phyloP scores from a whole-genome alignment of 2,329 filamentous ascomycete species.

The Aspergillus fijiensis region DNA sequence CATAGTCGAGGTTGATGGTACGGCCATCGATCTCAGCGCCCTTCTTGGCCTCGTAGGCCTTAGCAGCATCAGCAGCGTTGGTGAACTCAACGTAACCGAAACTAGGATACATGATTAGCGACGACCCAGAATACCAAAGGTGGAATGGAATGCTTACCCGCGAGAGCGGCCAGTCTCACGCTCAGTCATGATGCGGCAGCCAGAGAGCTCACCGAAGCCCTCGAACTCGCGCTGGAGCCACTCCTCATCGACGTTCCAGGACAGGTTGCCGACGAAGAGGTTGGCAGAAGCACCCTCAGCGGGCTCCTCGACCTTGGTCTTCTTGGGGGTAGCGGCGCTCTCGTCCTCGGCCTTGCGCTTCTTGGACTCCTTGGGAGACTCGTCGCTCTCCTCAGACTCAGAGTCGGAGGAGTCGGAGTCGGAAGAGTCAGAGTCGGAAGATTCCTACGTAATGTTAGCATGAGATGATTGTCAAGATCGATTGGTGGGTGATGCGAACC shows the following conservation, averaged over 20 bases:
- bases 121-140: background rate
- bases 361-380: constrained; percentile 37
- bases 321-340: constrained; percentile 49
- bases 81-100: constrained; percentile 92
- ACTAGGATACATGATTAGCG: constrained; percentile 35
- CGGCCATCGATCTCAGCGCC: constrained; percentile 73
- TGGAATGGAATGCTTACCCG: constrained; percentile 54
- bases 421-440: constrained; percentile 17
- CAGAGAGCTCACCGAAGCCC: constrained; percentile 68
- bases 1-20: constrained; percentile 74
- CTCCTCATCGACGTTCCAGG: constrained; percentile 87
- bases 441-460: constrained; percentile 12
- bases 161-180: constrained; percentile 78
- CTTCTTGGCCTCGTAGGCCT: constrained; percentile 73
- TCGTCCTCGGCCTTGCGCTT: constrained; percentile 54
- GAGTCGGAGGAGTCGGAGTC: constrained; percentile 23
- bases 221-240: constrained; percentile 79
- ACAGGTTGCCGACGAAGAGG: constrained; percentile 86
- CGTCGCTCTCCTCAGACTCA: constrained; percentile 36
- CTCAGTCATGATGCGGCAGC: constrained; percentile 80
- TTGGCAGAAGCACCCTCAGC: constrained; percentile 51
- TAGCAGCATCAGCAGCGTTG: constrained; percentile 64
- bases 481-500: constrained; percentile 18
- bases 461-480: background rate
- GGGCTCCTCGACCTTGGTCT: constrained; percentile 59